Base-by-base conservation (phyloP, 116 monocot genomes). In the Iris pallida region DNA sequence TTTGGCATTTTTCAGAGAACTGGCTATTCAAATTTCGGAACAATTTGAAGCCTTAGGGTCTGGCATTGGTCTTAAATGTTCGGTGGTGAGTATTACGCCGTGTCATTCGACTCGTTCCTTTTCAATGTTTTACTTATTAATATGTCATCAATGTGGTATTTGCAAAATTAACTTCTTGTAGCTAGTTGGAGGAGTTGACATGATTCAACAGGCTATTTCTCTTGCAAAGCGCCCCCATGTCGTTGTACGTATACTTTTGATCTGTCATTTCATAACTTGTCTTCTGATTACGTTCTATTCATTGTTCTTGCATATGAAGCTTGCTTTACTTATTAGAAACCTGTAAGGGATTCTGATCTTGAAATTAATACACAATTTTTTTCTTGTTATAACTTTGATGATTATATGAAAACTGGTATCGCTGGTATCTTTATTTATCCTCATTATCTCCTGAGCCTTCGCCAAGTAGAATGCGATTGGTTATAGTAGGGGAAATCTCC, bases 41-140 rank as follows among this genome's bases (percentile, higher is more conserved):
- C 88, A 96, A 42, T 89, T 96, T 83, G 92, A 92, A 47, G 96
- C 91, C 45, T 74, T 96, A 63, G 96, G 96, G 7, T 86, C 92
- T 66, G 75, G 75, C 15, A 83, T 92, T 9, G 89, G 92, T 6
- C 71, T 92, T 3, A 89, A 87, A 51, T 89, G 85, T 61, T 57
- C 85, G 12, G 89, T 85, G 82, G 92, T 96, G 71, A 87, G 92
- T 77, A 13, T 11, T 71, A 17, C 12, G 6, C 47, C 18, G 55
- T 6, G 9, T 48, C 63, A 0, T 5, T 48, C 48, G 7, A 63
- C n/a, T n/a, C n/a, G n/a, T n/a, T n/a, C n/a, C n/a, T n/a, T n/a
- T n/a, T n/a, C n/a, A n/a, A 19, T 63, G 17, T 17, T 55, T 55
- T 44, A 46, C 14, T 15, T 4, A 43, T 63, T 44, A 5, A 30